Percentiles rank a stretch among this genome's conserved stretches.
These are phyloP conservation scores for Macrophomina tecta DNA, from an alignment of 2,329 filamentous ascomycete species.

Conservation along the genomic window DNA sequence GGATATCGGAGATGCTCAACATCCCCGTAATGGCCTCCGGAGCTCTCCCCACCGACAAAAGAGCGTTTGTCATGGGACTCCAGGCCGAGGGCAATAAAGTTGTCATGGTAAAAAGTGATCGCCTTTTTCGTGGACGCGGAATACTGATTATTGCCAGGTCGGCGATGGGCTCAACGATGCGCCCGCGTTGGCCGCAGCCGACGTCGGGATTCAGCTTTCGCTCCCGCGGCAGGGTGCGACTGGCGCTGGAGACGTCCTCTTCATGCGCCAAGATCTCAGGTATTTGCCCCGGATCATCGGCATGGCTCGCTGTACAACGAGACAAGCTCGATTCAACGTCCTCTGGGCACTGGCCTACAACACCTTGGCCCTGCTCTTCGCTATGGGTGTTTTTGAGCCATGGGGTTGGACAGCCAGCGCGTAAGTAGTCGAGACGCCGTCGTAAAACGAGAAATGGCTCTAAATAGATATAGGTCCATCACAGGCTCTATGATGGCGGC, in stretches of 20 bases:
- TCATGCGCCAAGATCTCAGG: not conserved
- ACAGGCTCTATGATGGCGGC: not conserved
- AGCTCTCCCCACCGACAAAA: not conserved
- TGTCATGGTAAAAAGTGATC: not conserved
- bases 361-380: not conserved
- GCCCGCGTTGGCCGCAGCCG: constrained; percentile 77
- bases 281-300: not conserved
- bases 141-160: constrained; percentile 51
- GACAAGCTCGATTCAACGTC: not conserved
- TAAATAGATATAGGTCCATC: not conserved
- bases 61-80: not conserved
- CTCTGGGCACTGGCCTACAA: not conserved
- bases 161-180: constrained; percentile 89
- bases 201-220: constrained; percentile 69
- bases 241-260: not conserved
- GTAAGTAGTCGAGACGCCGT: not conserved
- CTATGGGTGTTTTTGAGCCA: not conserved
- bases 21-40: not conserved
- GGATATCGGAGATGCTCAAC: not conserved
- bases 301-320: not conserved
- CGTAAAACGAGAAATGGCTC: not conserved
- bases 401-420: not conserved
- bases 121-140: not conserved
- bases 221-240: not conserved
- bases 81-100: not conserved